phyloP scores from a whole-genome alignment of 2,329 filamentous ascomycete species.

The Sclerotinia trifoliorum region DNA sequence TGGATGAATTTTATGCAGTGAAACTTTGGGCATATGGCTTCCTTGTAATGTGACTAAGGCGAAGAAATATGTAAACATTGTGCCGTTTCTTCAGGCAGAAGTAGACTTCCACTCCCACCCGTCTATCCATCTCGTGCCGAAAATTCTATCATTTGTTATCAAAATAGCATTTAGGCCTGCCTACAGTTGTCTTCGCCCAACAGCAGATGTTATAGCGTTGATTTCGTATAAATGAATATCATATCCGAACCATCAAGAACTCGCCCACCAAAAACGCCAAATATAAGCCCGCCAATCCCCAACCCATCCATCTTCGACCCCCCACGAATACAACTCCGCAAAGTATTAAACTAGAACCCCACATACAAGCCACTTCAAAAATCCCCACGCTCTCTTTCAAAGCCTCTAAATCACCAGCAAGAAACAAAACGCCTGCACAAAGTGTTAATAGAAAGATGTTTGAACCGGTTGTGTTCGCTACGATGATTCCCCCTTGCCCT shows the following conservation, averaged over 20 bases:
- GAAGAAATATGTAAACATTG: not conserved
- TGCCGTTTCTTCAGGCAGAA: not conserved
- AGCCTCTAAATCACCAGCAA: constrained; percentile 35
- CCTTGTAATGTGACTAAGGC: not conserved
- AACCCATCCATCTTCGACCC: constrained; percentile 40
- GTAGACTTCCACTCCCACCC: too few relatives aligned
- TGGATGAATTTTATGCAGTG: not conserved
- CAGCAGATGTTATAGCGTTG: too few relatives aligned
- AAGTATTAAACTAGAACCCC: constrained; percentile 33
- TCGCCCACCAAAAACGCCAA: constrained; percentile 35
- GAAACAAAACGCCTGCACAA: constrained; percentile 46
- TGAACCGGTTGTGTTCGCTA: constrained; percentile 53
- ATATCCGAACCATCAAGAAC: constrained; percentile 16
- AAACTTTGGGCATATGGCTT: not conserved
- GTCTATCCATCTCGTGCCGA: not conserved
- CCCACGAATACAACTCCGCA: constrained; percentile 40
- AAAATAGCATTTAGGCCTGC: not conserved
- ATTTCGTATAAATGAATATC: not conserved
- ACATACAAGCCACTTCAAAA: constrained; percentile 40
- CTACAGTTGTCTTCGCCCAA: fast-evolving
- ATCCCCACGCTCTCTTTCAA: constrained; percentile 34
- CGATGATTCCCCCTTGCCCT: constrained; percentile 50
- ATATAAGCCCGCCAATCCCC: constrained; percentile 38
- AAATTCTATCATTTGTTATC: not conserved
- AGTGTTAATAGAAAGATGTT: constrained; percentile 55